Conservation (phyloP, 176 grass and related monocot species). For the Bromus sterilis region DNA sequence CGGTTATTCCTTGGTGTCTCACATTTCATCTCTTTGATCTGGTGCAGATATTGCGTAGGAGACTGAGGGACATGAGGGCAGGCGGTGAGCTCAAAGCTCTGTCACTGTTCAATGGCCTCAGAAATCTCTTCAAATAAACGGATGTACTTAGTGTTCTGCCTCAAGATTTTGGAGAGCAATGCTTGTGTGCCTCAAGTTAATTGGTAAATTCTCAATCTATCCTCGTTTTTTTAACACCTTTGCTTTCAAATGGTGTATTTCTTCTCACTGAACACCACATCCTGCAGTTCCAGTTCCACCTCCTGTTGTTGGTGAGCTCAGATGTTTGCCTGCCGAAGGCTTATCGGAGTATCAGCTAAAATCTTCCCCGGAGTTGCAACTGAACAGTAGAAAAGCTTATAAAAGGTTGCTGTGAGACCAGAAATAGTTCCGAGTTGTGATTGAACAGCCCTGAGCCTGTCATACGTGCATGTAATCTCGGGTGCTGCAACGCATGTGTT, state of each 20-base stretch:
- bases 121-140: slow-evolving; percentile 72
- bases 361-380: background rate
- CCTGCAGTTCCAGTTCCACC: slow-evolving; percentile 3
- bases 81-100: slow-evolving; percentile 79
- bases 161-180: background rate
- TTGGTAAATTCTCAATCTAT: background rate
- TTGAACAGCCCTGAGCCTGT: background rate
- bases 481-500: background rate
- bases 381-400: background rate
- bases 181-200: background rate
- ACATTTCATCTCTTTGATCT: background rate
- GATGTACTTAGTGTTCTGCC: background rate
- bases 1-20: background rate
- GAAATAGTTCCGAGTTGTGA: background rate
- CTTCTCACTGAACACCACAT: background rate
- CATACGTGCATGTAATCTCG: background rate
- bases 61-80: slow-evolving; percentile 80
- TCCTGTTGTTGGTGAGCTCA: background rate
- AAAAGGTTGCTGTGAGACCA: background rate
- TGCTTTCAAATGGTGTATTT: background rate
- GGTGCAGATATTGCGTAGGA: slow-evolving; percentile 72
- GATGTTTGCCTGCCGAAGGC: background rate
- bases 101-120: slow-evolving; percentile 78
- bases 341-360: background rate
- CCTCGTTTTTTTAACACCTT: background rate